A percentile compares a stretch with the other conserved stretches of the same genome.
Conservation (phyloP, 2,329 filamentous ascomycete species). For the Diaporthe ilicicola region DNA sequence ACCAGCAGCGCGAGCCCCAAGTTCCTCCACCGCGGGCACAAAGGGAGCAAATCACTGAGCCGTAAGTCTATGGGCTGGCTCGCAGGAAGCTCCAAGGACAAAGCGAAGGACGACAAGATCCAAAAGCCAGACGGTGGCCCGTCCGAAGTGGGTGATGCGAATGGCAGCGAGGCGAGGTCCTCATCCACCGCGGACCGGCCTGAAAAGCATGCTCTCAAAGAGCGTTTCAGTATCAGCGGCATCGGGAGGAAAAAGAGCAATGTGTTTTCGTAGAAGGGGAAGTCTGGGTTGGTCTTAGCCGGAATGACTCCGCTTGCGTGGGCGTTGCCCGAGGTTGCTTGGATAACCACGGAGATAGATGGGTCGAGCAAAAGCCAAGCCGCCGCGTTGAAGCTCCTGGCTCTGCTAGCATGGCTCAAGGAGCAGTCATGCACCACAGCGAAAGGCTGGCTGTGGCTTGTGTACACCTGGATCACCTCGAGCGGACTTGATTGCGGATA, state of each 20-base stretch:
- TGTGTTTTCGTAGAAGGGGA: conserved; percentile 37
- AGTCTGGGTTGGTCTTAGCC: conserved; percentile 9
- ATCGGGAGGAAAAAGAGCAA: conserved; percentile 72
- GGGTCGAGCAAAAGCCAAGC: background rate
- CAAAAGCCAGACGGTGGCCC: conserved; percentile 40
- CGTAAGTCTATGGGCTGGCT: conserved; percentile 78
- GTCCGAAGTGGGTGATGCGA: conserved; percentile 37
- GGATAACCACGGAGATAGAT: conserved; percentile 18
- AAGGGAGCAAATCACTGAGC: conserved; percentile 80
- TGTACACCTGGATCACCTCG: background rate
- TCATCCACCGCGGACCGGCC: conserved; percentile 30
- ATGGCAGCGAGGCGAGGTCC: conserved; percentile 36
- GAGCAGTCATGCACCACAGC: background rate
- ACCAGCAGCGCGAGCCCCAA: conserved; percentile 41
- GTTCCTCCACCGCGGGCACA: conserved; percentile 72
- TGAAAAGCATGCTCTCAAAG: conserved; percentile 44
- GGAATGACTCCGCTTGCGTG: background rate
- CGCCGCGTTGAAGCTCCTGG: background rate
- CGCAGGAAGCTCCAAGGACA: conserved; percentile 54
- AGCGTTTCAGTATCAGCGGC: conserved; percentile 41
- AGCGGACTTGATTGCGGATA: conserved; percentile 7
- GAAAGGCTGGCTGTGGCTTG: conserved; percentile 12
- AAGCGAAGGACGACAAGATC: conserved; percentile 42
- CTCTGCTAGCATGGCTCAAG: background rate
- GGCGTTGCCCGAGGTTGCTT: conserved; percentile 13